phyloP scores from a whole-genome alignment of 148 eudicot genomes.

The Salicornia ramosissima region DNA sequence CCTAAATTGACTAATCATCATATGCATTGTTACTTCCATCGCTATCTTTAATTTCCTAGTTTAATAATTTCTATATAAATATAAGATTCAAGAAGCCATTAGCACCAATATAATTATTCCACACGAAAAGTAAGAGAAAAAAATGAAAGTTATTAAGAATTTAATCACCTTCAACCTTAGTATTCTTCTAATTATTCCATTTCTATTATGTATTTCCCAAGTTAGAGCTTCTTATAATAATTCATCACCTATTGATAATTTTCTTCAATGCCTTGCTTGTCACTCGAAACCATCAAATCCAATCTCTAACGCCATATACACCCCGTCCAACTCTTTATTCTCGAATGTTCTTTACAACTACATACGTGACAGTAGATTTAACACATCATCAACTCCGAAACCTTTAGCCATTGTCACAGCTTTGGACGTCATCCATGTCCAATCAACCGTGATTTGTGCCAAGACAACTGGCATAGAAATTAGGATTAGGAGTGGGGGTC shows the following conservation, averaged over 20 bases:
- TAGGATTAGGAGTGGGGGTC: neutral
- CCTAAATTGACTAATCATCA: too few relatives aligned
- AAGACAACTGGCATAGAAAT: neutral
- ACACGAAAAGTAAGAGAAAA: too few relatives aligned
- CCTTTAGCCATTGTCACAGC: neutral
- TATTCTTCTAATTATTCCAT: neutral
- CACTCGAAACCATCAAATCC: constrained; percentile 4
- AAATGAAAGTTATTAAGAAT: too few relatives aligned
- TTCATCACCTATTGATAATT: constrained; percentile 14
- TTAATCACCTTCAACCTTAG: too few relatives aligned
- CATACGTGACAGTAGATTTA: constrained; percentile 3
- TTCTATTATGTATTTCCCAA: neutral
- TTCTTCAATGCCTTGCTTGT: constrained; percentile 20
- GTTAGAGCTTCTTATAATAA: constrained; percentile 4
- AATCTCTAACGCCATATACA: constrained; percentile 16
- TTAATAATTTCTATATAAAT: too few relatives aligned
- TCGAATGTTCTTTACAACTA: constrained; percentile 14
- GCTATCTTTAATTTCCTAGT: too few relatives aligned
- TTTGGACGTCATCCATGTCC: neutral
- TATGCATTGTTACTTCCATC: too few relatives aligned
- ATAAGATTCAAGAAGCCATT: neutral
- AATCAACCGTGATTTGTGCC: neutral
- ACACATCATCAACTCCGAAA: neutral
- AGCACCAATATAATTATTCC: neutral
- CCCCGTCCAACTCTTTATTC: constrained; percentile 18